Percentiles rank a stretch among this genome's conserved stretches.
These are phyloP conservation scores for Salix caprea DNA, from an alignment of 345 rosid species.

Conservation along the genomic window DNA sequence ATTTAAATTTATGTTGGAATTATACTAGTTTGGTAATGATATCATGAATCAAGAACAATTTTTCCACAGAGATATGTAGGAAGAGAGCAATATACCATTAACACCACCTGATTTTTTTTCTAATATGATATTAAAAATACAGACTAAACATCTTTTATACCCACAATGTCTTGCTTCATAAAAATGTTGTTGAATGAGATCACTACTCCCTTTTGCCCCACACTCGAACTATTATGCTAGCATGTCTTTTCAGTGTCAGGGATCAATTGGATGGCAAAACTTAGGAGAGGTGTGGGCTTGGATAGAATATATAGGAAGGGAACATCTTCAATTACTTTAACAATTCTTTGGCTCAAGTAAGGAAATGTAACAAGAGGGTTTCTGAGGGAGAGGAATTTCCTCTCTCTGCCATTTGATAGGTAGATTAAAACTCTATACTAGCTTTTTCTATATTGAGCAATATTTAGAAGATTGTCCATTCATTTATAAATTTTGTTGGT, in stretches of 20 bases:
- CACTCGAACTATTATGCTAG: neutral
- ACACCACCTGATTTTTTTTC: neutral
- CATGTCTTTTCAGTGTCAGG: neutral
- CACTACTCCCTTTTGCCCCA: neutral
- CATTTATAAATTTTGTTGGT: neutral
- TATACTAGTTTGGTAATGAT: neutral
- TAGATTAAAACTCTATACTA: neutral
- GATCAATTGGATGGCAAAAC: neutral
- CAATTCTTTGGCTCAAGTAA: neutral
- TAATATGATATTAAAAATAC: neutral
- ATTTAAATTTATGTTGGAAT: neutral
- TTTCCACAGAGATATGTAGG: neutral
- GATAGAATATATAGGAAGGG: neutral
- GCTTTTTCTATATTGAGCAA: neutral
- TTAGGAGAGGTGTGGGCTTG: neutral
- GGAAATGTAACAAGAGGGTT: neutral
- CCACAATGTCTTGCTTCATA: neutral
- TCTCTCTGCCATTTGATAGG: neutral
- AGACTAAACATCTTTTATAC: neutral
- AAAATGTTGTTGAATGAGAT: neutral
- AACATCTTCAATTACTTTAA: neutral
- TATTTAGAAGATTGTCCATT: neutral
- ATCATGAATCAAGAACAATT: neutral
- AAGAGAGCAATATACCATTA: neutral
- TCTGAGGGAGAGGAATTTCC: neutral